A percentile compares a stretch with the other conserved stretches of the same genome.
phyloP scores from a whole-genome alignment of 192 early-diverging fungal species.

The Chytriomyces sp. region DNA sequence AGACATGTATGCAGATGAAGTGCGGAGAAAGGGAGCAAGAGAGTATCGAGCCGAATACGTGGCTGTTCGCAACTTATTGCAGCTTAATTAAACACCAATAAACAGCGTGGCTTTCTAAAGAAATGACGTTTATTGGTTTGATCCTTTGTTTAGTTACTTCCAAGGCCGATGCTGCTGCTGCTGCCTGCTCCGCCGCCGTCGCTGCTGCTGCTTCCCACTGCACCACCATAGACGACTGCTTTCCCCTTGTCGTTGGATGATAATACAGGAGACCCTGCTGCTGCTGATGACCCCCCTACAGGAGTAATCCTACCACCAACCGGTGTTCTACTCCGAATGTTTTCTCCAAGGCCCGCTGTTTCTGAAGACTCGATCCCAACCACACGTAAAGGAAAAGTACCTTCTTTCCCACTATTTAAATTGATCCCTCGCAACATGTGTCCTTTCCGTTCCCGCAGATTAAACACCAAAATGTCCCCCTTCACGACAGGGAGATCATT shows the following conservation, averaged over 20 bases:
- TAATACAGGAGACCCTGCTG: too few relatives aligned
- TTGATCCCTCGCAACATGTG: background rate
- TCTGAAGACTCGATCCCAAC: background rate
- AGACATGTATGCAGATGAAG: constrained; percentile 46
- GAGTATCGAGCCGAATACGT: constrained; percentile 39
- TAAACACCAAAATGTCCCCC: background rate
- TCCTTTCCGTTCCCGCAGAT: background rate
- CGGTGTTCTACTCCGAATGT: too few relatives aligned
- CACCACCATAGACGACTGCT: background rate
- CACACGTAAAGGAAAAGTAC: background rate
- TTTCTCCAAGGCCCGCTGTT: background rate
- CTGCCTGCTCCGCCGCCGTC: too few relatives aligned
- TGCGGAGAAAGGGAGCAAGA: constrained; percentile 33
- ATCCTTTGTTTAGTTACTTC: too few relatives aligned
- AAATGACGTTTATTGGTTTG: too few relatives aligned
- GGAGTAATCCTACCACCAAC: background rate
- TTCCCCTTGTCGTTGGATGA: background rate
- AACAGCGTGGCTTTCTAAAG: too few relatives aligned
- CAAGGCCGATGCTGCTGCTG: too few relatives aligned
- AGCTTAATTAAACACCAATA: background rate
- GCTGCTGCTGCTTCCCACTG: too few relatives aligned
- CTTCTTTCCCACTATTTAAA: background rate
- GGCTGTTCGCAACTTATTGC: constrained; percentile 22
- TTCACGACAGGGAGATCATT: background rate
- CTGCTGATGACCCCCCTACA: too few relatives aligned